A percentile compares a stretch with the other conserved stretches of the same genome.
Conservation (phyloP, 2,329 filamentous ascomycete genomes). For the Hortaea werneckii region DNA sequence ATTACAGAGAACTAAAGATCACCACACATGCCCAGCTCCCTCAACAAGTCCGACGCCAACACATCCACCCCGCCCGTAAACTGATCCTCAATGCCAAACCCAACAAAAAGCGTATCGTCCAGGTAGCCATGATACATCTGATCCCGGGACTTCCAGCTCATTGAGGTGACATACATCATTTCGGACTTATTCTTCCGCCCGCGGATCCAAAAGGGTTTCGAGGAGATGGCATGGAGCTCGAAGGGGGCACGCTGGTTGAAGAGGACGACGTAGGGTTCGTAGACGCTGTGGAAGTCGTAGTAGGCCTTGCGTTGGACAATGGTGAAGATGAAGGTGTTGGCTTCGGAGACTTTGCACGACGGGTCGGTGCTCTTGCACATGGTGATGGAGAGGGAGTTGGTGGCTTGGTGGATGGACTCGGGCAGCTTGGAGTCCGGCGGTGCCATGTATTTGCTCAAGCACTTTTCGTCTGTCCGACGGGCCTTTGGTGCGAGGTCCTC, state of each 20-base stretch:
- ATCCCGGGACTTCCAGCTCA: conserved; percentile 43
- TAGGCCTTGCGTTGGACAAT: conserved; percentile 48
- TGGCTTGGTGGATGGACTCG: conserved; percentile 47
- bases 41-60: conserved; percentile 39
- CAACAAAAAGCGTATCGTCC: conserved; percentile 46
- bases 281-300: conserved; percentile 40
- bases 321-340: conserved; percentile 46
- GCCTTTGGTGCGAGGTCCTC: conserved; percentile 36
- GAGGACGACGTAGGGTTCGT: conserved; percentile 47
- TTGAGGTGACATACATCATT: conserved; percentile 50
- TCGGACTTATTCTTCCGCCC: conserved; percentile 39
- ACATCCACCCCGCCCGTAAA: conserved; percentile 43
- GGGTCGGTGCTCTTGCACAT: conserved; percentile 42
- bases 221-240: conserved; percentile 40
- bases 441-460: conserved; percentile 40
- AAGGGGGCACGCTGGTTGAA: conserved; percentile 42
- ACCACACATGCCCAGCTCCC: conserved; percentile 25
- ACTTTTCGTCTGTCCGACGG: conserved; percentile 32
- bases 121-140: conserved; percentile 46
- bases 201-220: conserved; percentile 46
- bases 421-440: conserved; percentile 5
- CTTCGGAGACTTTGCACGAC: conserved; percentile 31
- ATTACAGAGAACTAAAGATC: background rate
- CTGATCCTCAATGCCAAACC: conserved; percentile 48
- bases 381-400: conserved; percentile 48